phyloP scores from a whole-genome alignment of 257 asterid species.

The Solanum lycopersicoides region DNA sequence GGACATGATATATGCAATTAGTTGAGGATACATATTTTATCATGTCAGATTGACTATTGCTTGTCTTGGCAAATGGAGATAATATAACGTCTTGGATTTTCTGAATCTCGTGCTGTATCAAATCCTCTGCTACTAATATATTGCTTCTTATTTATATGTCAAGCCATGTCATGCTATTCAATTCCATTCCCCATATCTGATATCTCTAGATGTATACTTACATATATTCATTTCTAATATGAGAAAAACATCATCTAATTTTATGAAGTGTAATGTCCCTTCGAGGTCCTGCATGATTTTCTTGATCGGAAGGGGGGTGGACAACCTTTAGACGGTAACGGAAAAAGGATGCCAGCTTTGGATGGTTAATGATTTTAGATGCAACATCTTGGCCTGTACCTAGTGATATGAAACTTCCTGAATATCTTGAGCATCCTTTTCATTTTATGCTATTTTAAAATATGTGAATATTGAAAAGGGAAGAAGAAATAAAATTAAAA shows the following conservation, averaged over 20 bases:
- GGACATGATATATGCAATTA: neutral
- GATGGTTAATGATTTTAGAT: neutral
- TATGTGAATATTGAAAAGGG: neutral
- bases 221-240: neutral
- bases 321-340: neutral
- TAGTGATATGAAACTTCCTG: neutral
- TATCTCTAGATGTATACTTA: neutral
- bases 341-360: neutral
- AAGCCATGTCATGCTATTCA: neutral
- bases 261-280: neutral
- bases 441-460: neutral
- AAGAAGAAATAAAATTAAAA: neutral
- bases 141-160: neutral
- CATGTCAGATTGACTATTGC: neutral
- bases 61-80: neutral
- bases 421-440: neutral
- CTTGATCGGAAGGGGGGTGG: neutral
- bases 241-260: neutral
- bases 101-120: neutral
- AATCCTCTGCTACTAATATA: neutral
- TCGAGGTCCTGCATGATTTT: neutral
- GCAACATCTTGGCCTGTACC: neutral
- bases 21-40: slow-evolving; percentile 3
- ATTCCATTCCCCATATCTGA: neutral
- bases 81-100: neutral